These are phyloP conservation scores for Nothomitra cinnamomea DNA, from an alignment of 2,329 filamentous ascomycete genomes.

Conservation along the genomic window DNA sequence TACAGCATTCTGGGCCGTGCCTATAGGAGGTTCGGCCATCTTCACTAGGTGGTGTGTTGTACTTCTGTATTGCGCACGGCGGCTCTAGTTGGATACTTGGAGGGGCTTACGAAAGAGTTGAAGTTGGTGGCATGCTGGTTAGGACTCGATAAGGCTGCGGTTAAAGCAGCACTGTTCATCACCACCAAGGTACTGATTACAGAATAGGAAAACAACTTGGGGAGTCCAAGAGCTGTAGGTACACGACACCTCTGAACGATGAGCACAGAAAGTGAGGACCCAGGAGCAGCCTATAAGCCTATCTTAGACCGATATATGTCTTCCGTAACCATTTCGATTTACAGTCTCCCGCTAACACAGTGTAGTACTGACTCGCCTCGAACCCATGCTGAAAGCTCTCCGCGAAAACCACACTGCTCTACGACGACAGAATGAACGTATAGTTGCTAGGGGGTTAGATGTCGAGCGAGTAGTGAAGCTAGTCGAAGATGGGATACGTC, in stretches of 20 bases:
- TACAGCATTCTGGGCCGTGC: conserved; percentile 17
- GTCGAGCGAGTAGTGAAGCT: conserved; percentile 13
- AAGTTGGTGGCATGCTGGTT: neutral
- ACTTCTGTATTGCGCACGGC: neutral
- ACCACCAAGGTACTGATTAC: neutral
- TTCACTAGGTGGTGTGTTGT: neutral
- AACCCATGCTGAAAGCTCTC: conserved; percentile 11
- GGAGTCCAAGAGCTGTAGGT: no score
- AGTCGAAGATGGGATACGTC: conserved; percentile 13
- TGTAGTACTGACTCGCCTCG: conserved; percentile 11
- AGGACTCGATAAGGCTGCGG: neutral
- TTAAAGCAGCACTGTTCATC: neutral
- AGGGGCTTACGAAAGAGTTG: neutral
- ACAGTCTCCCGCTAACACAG: no score
- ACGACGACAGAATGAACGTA: conserved; percentile 12
- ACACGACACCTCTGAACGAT: neutral
- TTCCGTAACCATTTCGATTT: neutral
- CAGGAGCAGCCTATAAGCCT: neutral
- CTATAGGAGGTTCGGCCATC: conserved; percentile 33
- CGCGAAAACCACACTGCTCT: conserved; percentile 11
- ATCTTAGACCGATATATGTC: conserved; percentile 1
- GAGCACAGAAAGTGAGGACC: neutral
- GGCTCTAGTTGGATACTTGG: neutral
- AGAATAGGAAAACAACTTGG: neutral
- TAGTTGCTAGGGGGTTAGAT: conserved; percentile 12